phyloP scores from a whole-genome alignment of 2,329 filamentous ascomycete species.

The Acarospora socialis region DNA sequence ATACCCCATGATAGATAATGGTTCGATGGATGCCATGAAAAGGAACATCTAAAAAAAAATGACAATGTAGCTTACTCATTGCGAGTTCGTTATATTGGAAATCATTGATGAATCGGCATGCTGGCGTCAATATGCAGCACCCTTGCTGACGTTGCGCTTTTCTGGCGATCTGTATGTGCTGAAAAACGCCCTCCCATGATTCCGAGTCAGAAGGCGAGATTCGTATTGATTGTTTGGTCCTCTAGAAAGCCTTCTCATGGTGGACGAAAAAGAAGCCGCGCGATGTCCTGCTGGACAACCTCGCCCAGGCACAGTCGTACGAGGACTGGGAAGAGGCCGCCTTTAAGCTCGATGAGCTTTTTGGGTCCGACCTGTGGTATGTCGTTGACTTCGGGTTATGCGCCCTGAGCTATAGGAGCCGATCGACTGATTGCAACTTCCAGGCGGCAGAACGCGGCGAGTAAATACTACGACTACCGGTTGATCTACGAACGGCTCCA shows the following conservation, averaged over 20 bases:
- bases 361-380: constrained; percentile 71
- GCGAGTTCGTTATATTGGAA: too few species aligned
- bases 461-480: constrained; percentile 71
- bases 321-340: constrained; percentile 84
- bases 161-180: constrained; percentile 45
- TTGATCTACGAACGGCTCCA: constrained; percentile 67
- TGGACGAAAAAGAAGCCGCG: constrained; percentile 50
- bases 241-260: constrained; percentile 54
- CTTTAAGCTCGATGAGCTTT: constrained; percentile 62
- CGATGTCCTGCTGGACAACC: constrained; percentile 49
- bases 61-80: too few species aligned
- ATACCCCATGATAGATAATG: too few species aligned
- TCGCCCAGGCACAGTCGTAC: constrained; percentile 54
- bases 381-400: constrained; percentile 10
- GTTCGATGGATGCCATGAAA: too few species aligned
- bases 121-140: constrained; percentile 37
- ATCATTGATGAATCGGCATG: too few species aligned
- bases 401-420: constrained; percentile 1
- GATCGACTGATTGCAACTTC: background rate
- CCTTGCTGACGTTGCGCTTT: constrained; percentile 45
- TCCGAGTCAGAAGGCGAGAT: background rate
- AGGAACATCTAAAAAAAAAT: too few species aligned
- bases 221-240: constrained; percentile 3
- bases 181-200: constrained; percentile 8
- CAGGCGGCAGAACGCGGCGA: constrained; percentile 70